Evolutionary conservation across 2,329 filamentous ascomycete genomes (phyloP).

Genomic region (Cladosporium colombiae): DNA sequence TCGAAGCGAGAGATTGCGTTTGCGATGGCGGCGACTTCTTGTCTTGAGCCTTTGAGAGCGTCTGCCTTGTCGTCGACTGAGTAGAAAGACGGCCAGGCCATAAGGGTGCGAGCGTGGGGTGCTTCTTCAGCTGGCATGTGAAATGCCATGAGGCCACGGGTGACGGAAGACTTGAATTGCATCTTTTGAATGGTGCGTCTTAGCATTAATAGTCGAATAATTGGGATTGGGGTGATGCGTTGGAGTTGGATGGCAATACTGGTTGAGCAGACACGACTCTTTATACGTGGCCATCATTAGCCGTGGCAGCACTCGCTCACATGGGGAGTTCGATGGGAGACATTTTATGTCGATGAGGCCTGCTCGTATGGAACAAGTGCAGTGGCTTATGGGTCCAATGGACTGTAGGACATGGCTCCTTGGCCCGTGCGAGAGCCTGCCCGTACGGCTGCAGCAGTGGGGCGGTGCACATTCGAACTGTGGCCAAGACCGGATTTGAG

Average conservation of each 20-base stretch:
- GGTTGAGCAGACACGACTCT: background rate
- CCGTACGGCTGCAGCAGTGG: background rate
- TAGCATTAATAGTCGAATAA: background rate
- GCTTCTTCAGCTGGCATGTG: conserved; percentile 9
- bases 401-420: no score
- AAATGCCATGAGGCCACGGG: background rate
- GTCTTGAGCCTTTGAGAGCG: background rate
- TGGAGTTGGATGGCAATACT: background rate
- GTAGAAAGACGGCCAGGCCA: conserved; percentile 9
- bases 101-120: conserved; percentile 11
- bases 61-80: background rate
- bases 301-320: background rate
- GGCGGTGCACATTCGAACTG: background rate
- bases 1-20: conserved; percentile 16
- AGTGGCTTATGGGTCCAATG: background rate
- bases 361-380: background rate
- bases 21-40: conserved; percentile 15
- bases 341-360: background rate
- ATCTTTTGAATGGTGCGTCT: background rate
- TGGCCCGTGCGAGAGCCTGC: background rate
- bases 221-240: no score
- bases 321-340: background rate
- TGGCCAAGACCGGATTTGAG: background rate
- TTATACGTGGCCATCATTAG: background rate
- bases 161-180: background rate